Percentiles rank a stretch among this genome's conserved stretches.
Evolutionary conservation across 768 basidiomycete genomes (phyloP).

Genomic region (Leccinum uliginosum): DNA sequence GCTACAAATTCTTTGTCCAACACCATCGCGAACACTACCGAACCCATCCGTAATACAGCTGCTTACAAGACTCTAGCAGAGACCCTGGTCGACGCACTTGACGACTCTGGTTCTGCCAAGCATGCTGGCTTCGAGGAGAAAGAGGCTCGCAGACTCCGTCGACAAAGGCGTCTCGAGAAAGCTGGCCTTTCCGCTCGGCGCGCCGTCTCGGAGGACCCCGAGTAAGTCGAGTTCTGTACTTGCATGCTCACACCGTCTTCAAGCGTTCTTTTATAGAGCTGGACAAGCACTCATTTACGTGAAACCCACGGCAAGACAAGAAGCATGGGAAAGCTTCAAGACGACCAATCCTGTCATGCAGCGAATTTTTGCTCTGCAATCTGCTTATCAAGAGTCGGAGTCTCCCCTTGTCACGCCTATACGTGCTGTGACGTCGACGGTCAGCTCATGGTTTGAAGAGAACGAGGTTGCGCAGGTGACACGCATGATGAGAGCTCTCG

Average conservation of each 20-base stretch:
- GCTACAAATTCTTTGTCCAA: slow-evolving; percentile 83
- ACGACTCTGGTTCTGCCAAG: slow-evolving; percentile 89
- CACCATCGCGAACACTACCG: slow-evolving; percentile 84
- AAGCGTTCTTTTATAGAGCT: slow-evolving; percentile 50
- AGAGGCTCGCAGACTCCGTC: slow-evolving; percentile 76
- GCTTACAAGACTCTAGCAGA: slow-evolving; percentile 92
- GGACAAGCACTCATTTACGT: slow-evolving; percentile 83
- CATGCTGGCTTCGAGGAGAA: slow-evolving; percentile 97
- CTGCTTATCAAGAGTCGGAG: slow-evolving; percentile 88
- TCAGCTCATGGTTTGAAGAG: slow-evolving; percentile 93
- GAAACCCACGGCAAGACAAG: slow-evolving; percentile 73
- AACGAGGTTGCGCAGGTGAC: slow-evolving; percentile 97
- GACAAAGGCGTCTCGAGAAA: slow-evolving; percentile 79
- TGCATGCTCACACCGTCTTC: not conserved
- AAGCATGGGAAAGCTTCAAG: slow-evolving; percentile 78
- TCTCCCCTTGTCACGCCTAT: slow-evolving; percentile 79
- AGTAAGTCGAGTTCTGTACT: slow-evolving; percentile 49
- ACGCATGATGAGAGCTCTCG: slow-evolving; percentile 80
- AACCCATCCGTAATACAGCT: slow-evolving; percentile 93
- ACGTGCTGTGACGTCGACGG: slow-evolving; percentile 76
- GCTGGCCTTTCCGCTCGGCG: slow-evolving; percentile 60
- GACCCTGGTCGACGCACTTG: slow-evolving; percentile 85
- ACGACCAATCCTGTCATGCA: slow-evolving; percentile 75
- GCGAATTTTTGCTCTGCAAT: slow-evolving; percentile 51
- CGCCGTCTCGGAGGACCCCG: slow-evolving; percentile 66